phyloP scores from a whole-genome alignment of 2,329 filamentous ascomycete genomes.

The Paradendryphiella salina region DNA sequence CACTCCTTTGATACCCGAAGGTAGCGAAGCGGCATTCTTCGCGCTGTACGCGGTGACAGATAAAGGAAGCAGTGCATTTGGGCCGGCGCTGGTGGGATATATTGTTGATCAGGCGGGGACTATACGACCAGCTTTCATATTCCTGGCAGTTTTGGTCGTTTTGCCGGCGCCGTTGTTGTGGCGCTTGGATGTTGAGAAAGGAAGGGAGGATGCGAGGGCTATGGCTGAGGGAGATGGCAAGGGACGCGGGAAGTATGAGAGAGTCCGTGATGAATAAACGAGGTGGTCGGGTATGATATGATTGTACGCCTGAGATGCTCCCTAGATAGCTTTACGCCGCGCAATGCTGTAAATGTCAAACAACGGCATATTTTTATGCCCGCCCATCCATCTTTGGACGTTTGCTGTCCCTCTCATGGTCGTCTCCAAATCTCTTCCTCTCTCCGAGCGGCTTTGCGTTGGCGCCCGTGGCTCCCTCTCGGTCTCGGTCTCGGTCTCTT shows the following conservation, averaged over 20 bases:
- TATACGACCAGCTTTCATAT: slow-evolving; percentile 71
- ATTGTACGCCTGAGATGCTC: slow-evolving; percentile 11
- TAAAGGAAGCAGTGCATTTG: slow-evolving; percentile 89
- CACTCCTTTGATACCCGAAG: slow-evolving; percentile 85
- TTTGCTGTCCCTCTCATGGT: slow-evolving; percentile 50
- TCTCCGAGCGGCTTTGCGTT: slow-evolving; percentile 73
- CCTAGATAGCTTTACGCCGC: slow-evolving; percentile 14
- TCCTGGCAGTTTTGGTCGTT: slow-evolving; percentile 76
- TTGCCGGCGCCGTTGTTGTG: slow-evolving; percentile 79
- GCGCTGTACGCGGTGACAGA: slow-evolving; percentile 94
- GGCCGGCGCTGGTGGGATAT: slow-evolving; percentile 82
- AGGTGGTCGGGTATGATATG: slow-evolving; percentile 1
- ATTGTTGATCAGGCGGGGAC: slow-evolving; percentile 70
- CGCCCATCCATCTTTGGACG: slow-evolving; percentile 47
- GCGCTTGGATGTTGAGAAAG: slow-evolving; percentile 72
- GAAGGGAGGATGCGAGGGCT: slow-evolving; percentile 41
- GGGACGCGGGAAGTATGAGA: slow-evolving; percentile 24
- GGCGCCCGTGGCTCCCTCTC: slow-evolving; percentile 63
- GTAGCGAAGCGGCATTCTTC: slow-evolving; percentile 91
- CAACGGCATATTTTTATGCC: slow-evolving; percentile 11
- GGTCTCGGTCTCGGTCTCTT: slow-evolving; percentile 36
- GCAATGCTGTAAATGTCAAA: slow-evolving; percentile 6
- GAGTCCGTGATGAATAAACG: slow-evolving; percentile 20
- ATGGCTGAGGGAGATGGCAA: slow-evolving; percentile 27
- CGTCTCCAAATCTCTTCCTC: slow-evolving; percentile 53